Evolutionary conservation across 306 rosid species (phyloP).

Genomic region (Psophocarpus tetragonolobus): DNA sequence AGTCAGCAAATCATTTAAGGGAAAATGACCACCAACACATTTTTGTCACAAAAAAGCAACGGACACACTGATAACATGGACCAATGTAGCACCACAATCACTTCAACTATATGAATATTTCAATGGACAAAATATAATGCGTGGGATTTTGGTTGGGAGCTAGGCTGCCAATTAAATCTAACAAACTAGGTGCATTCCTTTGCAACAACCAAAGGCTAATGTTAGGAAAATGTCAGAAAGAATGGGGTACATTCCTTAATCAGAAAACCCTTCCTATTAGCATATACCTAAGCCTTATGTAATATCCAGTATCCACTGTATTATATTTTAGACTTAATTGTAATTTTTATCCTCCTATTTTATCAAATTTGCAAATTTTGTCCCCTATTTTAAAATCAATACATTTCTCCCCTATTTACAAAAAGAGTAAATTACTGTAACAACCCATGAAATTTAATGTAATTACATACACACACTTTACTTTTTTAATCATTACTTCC

Average conservation of each 20-base stretch:
- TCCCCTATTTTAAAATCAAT: no score
- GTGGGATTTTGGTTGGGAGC: constrained; percentile 4
- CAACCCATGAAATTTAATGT: no score
- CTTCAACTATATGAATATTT: constrained; percentile 11
- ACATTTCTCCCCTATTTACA: no score
- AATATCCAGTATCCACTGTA: neutral
- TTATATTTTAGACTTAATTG: no score
- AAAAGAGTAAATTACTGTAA: no score
- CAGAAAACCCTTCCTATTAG: neutral
- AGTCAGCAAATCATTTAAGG: neutral
- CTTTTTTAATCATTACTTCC: no score
- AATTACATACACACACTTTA: no score
- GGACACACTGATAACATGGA: neutral
- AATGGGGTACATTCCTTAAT: neutral
- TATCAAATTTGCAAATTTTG: no score
- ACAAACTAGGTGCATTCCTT: constrained; percentile 7
- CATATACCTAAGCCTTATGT: neutral
- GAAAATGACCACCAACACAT: constrained; percentile 11
- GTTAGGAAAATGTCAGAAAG: neutral
- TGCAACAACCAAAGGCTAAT: constrained; percentile 5
- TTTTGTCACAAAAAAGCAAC: constrained; percentile 9
- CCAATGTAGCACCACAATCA: constrained; percentile 20
- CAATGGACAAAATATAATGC: neutral
- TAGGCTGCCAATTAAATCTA: constrained; percentile 3
- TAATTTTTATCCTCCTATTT: no score